phyloP scores from a whole-genome alignment of 805 yeast genomes.

The Middelhovenomyces tepae region DNA sequence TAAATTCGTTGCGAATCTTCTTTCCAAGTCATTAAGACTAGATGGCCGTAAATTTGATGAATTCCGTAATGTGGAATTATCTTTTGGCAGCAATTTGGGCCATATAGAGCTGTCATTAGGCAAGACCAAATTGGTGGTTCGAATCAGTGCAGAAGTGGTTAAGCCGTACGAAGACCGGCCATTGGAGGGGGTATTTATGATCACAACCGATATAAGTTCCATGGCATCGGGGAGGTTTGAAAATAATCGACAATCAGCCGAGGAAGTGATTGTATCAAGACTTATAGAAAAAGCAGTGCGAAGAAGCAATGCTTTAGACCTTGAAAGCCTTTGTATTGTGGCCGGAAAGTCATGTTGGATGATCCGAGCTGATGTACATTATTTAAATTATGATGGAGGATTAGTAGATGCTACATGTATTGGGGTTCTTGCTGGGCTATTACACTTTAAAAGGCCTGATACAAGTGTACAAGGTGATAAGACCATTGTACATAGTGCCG shows the following conservation, averaged over 20 bases:
- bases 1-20: conserved; percentile 50
- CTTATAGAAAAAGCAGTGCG: conserved; percentile 87
- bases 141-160: conserved; percentile 66
- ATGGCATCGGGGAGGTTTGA: conserved; percentile 87
- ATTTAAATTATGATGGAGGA: conserved; percentile 86
- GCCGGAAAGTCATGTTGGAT: conserved; percentile 92
- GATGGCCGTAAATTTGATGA: conserved; percentile 63
- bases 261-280: conserved; percentile 72
- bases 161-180: conserved; percentile 87
- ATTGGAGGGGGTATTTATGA: conserved; percentile 81
- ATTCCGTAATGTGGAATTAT: conserved; percentile 56
- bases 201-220: conserved; percentile 78
- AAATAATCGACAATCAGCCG: conserved; percentile 60
- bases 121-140: conserved; percentile 57
- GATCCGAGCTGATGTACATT: conserved; percentile 82
- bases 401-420: conserved; percentile 83
- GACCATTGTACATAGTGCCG: conserved; percentile 55
- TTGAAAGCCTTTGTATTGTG: conserved; percentile 81
- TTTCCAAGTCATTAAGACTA: conserved; percentile 46
- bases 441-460: conserved; percentile 80
- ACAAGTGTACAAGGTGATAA: conserved; percentile 45
- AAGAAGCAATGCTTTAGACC: conserved; percentile 82
- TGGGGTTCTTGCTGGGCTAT: conserved; percentile 79
- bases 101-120: conserved; percentile 75
- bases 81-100: conserved; percentile 58